These are phyloP conservation scores for Irpex sp. DNA, from an alignment of 1,284 basidiomycete species.

Conservation along the genomic window DNA sequence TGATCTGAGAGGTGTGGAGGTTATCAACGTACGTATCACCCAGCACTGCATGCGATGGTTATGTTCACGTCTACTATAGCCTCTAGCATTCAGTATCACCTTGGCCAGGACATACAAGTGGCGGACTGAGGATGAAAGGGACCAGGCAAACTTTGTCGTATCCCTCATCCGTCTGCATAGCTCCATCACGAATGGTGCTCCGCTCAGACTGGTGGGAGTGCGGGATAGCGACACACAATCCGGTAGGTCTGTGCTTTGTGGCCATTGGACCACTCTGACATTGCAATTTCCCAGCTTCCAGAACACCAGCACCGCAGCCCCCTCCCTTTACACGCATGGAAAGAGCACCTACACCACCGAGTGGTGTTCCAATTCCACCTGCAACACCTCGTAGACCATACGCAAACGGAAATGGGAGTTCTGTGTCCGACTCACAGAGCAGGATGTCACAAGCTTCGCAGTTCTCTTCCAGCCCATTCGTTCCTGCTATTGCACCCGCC, in stretches of 20 bases:
- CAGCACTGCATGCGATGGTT: not conserved
- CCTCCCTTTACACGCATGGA: conserved; percentile 21
- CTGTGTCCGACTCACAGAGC: not conserved
- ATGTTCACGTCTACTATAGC: conserved; percentile 14
- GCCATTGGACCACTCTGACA: conserved; percentile 3
- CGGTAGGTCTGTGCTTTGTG: conserved; percentile 25
- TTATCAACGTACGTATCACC: conserved; percentile 35
- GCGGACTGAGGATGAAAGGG: conserved; percentile 70
- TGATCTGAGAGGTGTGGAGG: conserved; percentile 78
- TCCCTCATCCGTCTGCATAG: conserved; percentile 68
- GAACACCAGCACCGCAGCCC: conserved; percentile 17
- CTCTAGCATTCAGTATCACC: conserved; percentile 66
- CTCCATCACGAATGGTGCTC: conserved; percentile 44
- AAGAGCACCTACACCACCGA: conserved; percentile 26
- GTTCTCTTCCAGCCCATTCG: not conserved
- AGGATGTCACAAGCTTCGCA: conserved; percentile 13
- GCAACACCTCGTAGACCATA: conserved; percentile 20
- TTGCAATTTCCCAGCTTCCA: conserved; percentile 22
- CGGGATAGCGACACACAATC: conserved; percentile 31
- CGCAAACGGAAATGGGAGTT: conserved; percentile 20
- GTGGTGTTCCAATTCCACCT: conserved; percentile 21
- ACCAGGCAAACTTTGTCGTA: conserved; percentile 71
- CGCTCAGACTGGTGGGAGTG: conserved; percentile 53
- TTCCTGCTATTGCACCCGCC: conserved; percentile 7
- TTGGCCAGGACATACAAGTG: conserved; percentile 84